These are phyloP conservation scores for Calonectria pteridis DNA, from an alignment of 2,329 filamentous ascomycete species.

Conservation along the genomic window DNA sequence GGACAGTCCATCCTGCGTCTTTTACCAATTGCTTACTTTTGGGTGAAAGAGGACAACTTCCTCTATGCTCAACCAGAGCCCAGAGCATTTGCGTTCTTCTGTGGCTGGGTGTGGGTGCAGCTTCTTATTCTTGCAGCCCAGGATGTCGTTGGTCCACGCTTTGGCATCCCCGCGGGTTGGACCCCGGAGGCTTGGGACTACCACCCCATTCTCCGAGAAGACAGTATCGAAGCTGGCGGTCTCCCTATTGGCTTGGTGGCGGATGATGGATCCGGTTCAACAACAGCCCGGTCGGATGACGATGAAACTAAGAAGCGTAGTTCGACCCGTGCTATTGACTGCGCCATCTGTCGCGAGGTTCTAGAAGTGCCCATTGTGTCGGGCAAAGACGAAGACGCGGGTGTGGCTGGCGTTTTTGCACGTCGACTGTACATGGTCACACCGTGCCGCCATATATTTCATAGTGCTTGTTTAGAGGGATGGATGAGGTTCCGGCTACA, in stretches of 20 bases:
- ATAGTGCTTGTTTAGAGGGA: slow-evolving; percentile 89
- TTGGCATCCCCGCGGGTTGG: slow-evolving; percentile 80
- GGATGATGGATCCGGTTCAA: slow-evolving; percentile 42
- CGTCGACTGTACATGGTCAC: slow-evolving; percentile 95
- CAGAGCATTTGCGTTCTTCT: slow-evolving; percentile 69
- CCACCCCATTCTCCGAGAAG: slow-evolving; percentile 87
- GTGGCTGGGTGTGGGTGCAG: slow-evolving; percentile 89
- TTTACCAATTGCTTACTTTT: slow-evolving; percentile 88
- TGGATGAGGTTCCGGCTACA: slow-evolving; percentile 96
- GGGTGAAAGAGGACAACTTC: slow-evolving; percentile 81
- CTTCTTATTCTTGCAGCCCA: slow-evolving; percentile 83
- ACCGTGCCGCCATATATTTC: slow-evolving; percentile 95
- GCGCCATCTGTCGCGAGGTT: slow-evolving; percentile 92
- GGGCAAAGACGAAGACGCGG: slow-evolving; percentile 65
- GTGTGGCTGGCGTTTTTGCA: slow-evolving; percentile 78
- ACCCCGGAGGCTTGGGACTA: slow-evolving; percentile 90
- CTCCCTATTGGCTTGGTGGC: slow-evolving; percentile 79
- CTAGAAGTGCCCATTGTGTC: slow-evolving; percentile 88
- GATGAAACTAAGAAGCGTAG: slow-evolving; percentile 49
- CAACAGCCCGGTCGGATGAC: slow-evolving; percentile 47
- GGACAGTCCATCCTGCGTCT: slow-evolving; percentile 86
- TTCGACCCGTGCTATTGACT: slow-evolving; percentile 76
- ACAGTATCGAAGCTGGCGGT: slow-evolving; percentile 82
- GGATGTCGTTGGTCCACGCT: slow-evolving; percentile 88
- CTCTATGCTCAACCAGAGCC: slow-evolving; percentile 80